These are phyloP conservation scores for Helianthus tuberosus DNA, from an alignment of 129 eudicot species.

Conservation along the genomic window DNA sequence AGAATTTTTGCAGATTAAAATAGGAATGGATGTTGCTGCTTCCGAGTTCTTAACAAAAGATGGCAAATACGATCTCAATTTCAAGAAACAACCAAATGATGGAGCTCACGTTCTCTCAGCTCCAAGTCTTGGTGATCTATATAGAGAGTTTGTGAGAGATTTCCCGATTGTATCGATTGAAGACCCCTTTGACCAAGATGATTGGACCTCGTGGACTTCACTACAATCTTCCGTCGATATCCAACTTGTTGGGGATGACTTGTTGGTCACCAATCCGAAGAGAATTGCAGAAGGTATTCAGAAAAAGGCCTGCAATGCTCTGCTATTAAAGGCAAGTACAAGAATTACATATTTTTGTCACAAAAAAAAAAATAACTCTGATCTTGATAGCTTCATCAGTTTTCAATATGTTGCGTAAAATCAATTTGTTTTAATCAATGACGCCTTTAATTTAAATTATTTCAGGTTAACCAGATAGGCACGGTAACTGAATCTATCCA, in stretches of 20 bases:
- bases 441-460: neutral
- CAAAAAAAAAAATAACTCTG: neutral
- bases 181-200: constrained; percentile 99
- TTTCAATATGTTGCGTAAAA: neutral
- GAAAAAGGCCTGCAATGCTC: constrained; percentile 88
- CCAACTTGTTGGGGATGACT: constrained; percentile 93
- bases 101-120: constrained; percentile 88
- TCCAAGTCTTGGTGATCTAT: constrained; percentile 69
- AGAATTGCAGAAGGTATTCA: constrained; percentile 79
- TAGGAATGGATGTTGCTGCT: constrained; percentile 99
- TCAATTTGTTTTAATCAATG: neutral
- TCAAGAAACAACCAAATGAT: constrained; percentile 93
- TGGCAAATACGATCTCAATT: constrained; percentile 82
- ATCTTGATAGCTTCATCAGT: neutral
- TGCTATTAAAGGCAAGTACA: constrained; percentile 69
- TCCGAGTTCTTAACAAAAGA: constrained; percentile 92
- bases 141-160: constrained; percentile 76
- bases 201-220: constrained; percentile 90
- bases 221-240: constrained; percentile 80
- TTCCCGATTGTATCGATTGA: constrained; percentile 97
- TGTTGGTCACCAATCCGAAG: constrained; percentile 94
- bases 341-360: neutral
- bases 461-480: constrained; percentile 97
- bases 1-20: constrained; percentile 63
- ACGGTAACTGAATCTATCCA: constrained; percentile 91